These are phyloP conservation scores for Starmerella bacillaris DNA, from an alignment of 805 yeast genomes.

Conservation along the genomic window DNA sequence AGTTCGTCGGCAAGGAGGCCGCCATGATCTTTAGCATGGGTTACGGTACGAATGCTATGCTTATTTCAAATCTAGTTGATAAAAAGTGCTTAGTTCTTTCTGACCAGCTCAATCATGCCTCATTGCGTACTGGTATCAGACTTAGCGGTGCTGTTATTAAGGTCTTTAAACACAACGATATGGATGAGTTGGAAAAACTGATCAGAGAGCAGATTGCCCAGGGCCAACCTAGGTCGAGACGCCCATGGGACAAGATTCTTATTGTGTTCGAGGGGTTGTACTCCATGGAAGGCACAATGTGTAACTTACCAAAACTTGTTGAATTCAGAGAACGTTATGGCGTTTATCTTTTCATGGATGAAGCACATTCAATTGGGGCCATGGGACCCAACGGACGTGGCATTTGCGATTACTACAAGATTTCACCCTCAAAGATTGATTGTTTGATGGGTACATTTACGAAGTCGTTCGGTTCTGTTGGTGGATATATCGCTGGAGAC, in stretches of 20 bases:
- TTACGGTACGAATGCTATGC: conserved; percentile 81
- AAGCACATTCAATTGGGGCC: conserved; percentile 98
- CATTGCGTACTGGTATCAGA: conserved; percentile 88
- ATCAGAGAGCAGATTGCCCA: conserved; percentile 72
- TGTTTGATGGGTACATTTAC: conserved; percentile 94
- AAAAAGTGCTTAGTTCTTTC: conserved; percentile 78
- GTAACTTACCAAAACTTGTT: conserved; percentile 59
- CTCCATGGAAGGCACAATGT: conserved; percentile 60
- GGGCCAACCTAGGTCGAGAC: conserved; percentile 87
- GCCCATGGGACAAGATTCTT: conserved; percentile 74
- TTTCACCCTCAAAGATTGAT: conserved; percentile 61
- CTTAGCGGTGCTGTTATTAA: conserved; percentile 83
- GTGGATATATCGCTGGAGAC: conserved; percentile 84
- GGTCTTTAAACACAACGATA: conserved; percentile 82
- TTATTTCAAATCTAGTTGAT: conserved; percentile 69
- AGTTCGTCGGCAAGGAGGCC: conserved; percentile 80
- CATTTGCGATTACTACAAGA: conserved; percentile 78
- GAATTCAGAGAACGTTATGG: conserved; percentile 68
- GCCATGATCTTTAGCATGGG: conserved; percentile 83
- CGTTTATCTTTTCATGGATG: conserved; percentile 81
- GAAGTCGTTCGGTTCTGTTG: conserved; percentile 96
- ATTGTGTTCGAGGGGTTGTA: conserved; percentile 84
- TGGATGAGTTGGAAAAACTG: conserved; percentile 56
- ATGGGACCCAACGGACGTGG: conserved; percentile 90
- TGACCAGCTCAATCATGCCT: conserved; percentile 88